Evolutionary conservation across 768 basidiomycete genomes (phyloP).

Genomic region (Holtermanniella nyarrowii): DNA sequence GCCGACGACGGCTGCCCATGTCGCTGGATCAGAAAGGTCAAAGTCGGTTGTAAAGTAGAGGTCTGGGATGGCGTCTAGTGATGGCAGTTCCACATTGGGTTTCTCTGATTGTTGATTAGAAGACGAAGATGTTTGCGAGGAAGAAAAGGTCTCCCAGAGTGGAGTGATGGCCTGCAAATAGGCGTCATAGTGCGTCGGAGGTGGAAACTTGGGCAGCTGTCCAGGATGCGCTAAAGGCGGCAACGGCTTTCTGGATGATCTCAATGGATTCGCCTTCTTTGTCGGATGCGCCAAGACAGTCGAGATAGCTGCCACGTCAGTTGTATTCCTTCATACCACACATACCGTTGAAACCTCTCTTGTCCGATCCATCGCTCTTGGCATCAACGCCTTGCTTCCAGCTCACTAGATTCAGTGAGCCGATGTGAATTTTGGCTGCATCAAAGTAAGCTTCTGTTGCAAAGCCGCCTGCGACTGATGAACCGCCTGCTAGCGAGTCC

Average conservation of each 20-base stretch:
- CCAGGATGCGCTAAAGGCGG: slow-evolving; percentile 54
- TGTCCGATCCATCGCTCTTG: slow-evolving; percentile 20
- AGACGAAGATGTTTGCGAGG: slow-evolving; percentile 13
- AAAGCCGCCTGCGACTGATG: slow-evolving; percentile 9
- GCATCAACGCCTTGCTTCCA: slow-evolving; percentile 37
- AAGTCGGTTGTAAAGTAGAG: slow-evolving; percentile 73
- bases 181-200: slow-evolving; percentile 34
- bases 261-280: slow-evolving; percentile 71
- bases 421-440: slow-evolving; percentile 10
- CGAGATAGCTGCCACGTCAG: slow-evolving; percentile 60
- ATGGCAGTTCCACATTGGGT: slow-evolving; percentile 47
- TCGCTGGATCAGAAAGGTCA: slow-evolving; percentile 70
- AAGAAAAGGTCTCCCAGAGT: slow-evolving; percentile 24
- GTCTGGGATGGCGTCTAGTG: slow-evolving; percentile 63
- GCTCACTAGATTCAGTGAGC: slow-evolving; percentile 29
- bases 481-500: slow-evolving; percentile 26
- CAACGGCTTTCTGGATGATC: slow-evolving; percentile 64
- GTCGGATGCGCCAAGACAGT: slow-evolving; percentile 86
- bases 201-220: slow-evolving; percentile 39
- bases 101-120: not conserved
- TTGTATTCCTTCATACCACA: slow-evolving; percentile 2
- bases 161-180: slow-evolving; percentile 42
- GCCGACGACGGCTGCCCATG: slow-evolving; percentile 51
- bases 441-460: slow-evolving; percentile 5
- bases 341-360: slow-evolving; percentile 81